Evolutionary conservation across 306 rosid genomes (phyloP).

Genomic region (Vigna radiata): DNA sequence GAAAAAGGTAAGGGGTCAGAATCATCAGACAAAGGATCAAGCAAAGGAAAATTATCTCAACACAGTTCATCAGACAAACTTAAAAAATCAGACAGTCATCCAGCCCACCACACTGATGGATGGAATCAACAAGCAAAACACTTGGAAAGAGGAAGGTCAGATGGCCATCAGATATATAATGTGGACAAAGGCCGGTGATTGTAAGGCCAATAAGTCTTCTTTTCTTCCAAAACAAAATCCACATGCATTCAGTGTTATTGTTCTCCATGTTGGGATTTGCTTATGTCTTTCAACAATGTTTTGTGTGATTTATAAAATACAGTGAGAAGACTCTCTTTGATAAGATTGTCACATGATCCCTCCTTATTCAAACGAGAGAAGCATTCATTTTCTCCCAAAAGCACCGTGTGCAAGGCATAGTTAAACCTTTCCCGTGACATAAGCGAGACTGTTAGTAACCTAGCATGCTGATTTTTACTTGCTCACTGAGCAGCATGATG

Average conservation of each 20-base stretch:
- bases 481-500: slow-evolving; percentile 42
- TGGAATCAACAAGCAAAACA: slow-evolving; percentile 49
- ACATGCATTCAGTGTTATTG: slow-evolving; percentile 46
- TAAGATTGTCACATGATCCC: slow-evolving; percentile 45
- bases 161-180: slow-evolving; percentile 50
- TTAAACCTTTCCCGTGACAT: slow-evolving; percentile 42
- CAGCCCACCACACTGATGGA: slow-evolving; percentile 52
- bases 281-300: slow-evolving; percentile 42
- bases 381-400: slow-evolving; percentile 34
- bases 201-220: slow-evolving; percentile 33
- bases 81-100: slow-evolving; percentile 64
- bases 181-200: slow-evolving; percentile 60
- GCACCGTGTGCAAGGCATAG: slow-evolving; percentile 44
- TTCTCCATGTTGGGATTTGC: slow-evolving; percentile 38
- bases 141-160: slow-evolving; percentile 73
- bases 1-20: slow-evolving; percentile 53
- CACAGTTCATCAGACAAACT: slow-evolving; percentile 54
- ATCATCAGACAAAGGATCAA: slow-evolving; percentile 42
- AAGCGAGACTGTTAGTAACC: slow-evolving; percentile 44
- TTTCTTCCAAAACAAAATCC: slow-evolving; percentile 30
- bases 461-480: slow-evolving; percentile 45
- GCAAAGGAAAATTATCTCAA: slow-evolving; percentile 46
- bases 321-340: slow-evolving; percentile 36
- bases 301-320: slow-evolving; percentile 38
- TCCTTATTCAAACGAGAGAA: not conserved